These are phyloP conservation scores for Daphne laureola DNA, from an alignment of 441 rosid genomes.

Conservation along the genomic window DNA sequence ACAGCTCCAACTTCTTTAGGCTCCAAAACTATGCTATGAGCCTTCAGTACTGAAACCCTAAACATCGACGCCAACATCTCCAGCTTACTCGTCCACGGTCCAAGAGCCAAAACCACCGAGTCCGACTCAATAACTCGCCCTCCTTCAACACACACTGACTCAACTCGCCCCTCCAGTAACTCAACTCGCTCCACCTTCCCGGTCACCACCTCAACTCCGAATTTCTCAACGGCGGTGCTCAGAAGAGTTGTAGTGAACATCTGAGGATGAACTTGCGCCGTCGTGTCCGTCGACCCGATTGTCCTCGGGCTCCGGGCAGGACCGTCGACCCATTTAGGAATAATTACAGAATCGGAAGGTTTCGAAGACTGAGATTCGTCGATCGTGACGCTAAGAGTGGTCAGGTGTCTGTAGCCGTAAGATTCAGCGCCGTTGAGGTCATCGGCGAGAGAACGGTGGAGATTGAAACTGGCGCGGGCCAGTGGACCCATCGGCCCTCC, in stretches of 20 bases:
- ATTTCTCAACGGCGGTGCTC: conserved; percentile 42
- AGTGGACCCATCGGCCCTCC: conserved; percentile 43
- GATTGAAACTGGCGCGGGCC: conserved; percentile 78
- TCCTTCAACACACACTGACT: conserved; percentile 47
- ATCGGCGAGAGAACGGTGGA: conserved; percentile 64
- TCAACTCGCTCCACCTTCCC: conserved; percentile 50
- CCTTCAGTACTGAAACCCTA: conserved; percentile 60
- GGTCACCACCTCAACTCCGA: conserved; percentile 55
- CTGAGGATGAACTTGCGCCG: conserved; percentile 79
- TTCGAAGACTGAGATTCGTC: conserved; percentile 31
- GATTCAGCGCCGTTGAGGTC: conserved; percentile 59
- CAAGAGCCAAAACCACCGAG: conserved; percentile 60
- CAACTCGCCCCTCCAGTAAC: conserved; percentile 33
- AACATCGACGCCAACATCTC: conserved; percentile 49
- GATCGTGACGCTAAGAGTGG: conserved; percentile 54
- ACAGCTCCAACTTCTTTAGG: conserved; percentile 45
- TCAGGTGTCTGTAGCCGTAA: conserved; percentile 66
- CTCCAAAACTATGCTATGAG: conserved; percentile 69
- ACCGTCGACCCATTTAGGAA: conserved; percentile 76
- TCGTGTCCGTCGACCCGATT: conserved; percentile 61
- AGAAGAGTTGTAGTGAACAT: conserved; percentile 50
- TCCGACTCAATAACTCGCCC: conserved; percentile 54
- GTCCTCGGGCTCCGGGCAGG: conserved; percentile 29
- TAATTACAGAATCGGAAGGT: conserved; percentile 7
- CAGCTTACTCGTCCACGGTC: conserved; percentile 76